These are phyloP conservation scores for Aspergillus thermomutatus DNA, from an alignment of 2,329 filamentous ascomycete species.

Conservation along the genomic window DNA sequence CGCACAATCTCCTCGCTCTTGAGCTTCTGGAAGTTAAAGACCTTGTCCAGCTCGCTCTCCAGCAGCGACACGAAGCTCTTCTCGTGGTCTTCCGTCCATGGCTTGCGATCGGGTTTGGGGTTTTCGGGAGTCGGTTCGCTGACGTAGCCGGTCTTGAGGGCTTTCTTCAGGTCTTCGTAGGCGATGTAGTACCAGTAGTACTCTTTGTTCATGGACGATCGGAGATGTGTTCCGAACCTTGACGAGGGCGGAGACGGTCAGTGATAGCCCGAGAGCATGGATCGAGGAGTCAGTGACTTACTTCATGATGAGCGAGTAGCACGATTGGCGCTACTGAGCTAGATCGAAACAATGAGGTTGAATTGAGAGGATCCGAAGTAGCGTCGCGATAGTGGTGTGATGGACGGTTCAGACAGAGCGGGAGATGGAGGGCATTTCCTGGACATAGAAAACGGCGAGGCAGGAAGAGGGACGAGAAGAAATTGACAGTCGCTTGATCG, in stretches of 20 bases:
- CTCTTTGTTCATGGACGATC: conserved; percentile 91
- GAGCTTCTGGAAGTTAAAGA: conserved; percentile 94
- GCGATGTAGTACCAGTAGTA: conserved; percentile 98
- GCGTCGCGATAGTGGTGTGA: neutral
- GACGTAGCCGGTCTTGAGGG: conserved; percentile 72
- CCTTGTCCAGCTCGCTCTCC: conserved; percentile 92
- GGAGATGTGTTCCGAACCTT: conserved; percentile 93
- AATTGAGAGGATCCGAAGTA: neutral
- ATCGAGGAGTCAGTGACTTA: conserved; percentile 7
- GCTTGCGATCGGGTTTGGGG: conserved; percentile 51
- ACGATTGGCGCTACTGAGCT: neutral
- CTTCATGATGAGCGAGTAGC: conserved; percentile 17
- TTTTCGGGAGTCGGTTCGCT: conserved; percentile 46
- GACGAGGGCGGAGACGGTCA: conserved; percentile 1
- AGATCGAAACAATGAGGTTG: neutral
- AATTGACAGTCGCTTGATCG: neutral
- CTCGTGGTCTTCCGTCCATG: conserved; percentile 92
- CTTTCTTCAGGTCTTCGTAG: conserved; percentile 88
- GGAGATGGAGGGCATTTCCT: neutral
- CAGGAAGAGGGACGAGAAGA: neutral
- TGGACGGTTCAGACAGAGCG: neutral
- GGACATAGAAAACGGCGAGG: neutral
- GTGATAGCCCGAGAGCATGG: conserved; percentile 10
- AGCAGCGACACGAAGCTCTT: conserved; percentile 80
- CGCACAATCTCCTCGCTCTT: conserved; percentile 95